Base-by-base conservation (phyloP, 169 alveolate genomes). In the Cyclospora cayetanensis region DNA sequence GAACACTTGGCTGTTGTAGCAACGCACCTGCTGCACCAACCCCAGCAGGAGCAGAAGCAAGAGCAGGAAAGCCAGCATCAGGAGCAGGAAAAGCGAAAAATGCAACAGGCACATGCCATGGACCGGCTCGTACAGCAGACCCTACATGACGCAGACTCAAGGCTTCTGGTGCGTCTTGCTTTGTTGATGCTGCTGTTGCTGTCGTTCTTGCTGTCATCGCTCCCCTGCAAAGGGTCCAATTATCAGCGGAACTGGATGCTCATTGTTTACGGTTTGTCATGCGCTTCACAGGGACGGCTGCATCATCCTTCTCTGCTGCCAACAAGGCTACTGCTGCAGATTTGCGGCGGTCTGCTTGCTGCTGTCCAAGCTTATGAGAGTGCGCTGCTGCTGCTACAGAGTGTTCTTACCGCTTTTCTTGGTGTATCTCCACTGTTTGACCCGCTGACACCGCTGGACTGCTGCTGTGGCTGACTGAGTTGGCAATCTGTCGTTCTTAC, bases 331-430 rank as follows among this genome's bases (percentile, higher is more conserved):
- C 83, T 70, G 22, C 52, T 70, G 83, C 83, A 35, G 60, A 70
- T 70, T 12, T 34, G 83, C 52, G 83, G 83, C 35, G 83, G 83
- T 22, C 83, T 70, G 4, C 52, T 70, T 70, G 83, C 60, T 70
- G 83, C 83, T 37, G 37, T n/a, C n/a, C n/a, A 5, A 35, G 35
- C 46, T 20, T 70, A 70, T 39, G 83, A 70, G 22, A 35, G 83
- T 70, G n/a, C 39, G 83, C 83, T 70, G 83, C 83, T 70, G 55
- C 39, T 70, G 83, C 83, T 70, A n/a, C n/a, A n/a, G n/a, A n/a
- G n/a, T n/a, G n/a, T n/a, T n/a, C n/a, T n/a, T n/a, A n/a, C n/a
- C n/a, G n/a, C n/a, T n/a, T n/a, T n/a, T n/a, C n/a, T n/a, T n/a
- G n/a, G n/a, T n/a, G n/a, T n/a, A n/a, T n/a, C n/a, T n/a, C n/a